phyloP scores from a whole-genome alignment of 805 yeast species.

The Clavispora santaluciae region DNA sequence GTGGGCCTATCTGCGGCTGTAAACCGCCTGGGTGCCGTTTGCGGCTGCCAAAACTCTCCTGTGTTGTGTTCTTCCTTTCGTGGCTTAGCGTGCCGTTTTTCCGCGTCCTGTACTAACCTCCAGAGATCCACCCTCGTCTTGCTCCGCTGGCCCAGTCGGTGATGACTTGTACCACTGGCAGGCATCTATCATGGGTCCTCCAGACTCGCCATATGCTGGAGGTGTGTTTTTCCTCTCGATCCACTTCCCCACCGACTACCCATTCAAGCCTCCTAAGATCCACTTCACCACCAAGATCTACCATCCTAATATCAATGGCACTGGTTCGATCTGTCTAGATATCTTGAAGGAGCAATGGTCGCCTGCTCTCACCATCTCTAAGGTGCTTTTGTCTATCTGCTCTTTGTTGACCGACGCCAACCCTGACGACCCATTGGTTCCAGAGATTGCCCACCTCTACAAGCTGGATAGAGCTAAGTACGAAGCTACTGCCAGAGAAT shows the following conservation, averaged over 20 bases:
- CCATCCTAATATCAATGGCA: constrained; percentile 94
- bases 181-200: constrained; percentile 98
- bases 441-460: constrained; percentile 95
- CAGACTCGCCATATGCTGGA: constrained; percentile 84
- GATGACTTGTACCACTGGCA: constrained; percentile 99
- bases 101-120: constrained; percentile 10
- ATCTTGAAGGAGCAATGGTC: constrained; percentile 98
- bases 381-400: constrained; percentile 90
- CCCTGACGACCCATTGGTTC: constrained; percentile 98
- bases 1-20: no score
- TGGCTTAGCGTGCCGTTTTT: not conserved
- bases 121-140: constrained; percentile 97
- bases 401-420: constrained; percentile 96
- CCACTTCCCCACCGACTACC: constrained; percentile 98
- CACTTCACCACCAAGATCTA: constrained; percentile 90
- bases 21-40: no score
- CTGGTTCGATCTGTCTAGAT: constrained; percentile 95
- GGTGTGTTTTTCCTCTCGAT: constrained; percentile 95
- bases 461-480: constrained; percentile 90
- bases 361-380: constrained; percentile 94
- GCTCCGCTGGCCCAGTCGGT: constrained; percentile 98
- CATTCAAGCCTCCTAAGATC: constrained; percentile 94
- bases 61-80: not conserved
- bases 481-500: constrained; percentile 95
- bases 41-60: not conserved